Base-by-base conservation (phyloP, 495 filamentous ascomycete species). In the Friedmanniomyces simplex region DNA sequence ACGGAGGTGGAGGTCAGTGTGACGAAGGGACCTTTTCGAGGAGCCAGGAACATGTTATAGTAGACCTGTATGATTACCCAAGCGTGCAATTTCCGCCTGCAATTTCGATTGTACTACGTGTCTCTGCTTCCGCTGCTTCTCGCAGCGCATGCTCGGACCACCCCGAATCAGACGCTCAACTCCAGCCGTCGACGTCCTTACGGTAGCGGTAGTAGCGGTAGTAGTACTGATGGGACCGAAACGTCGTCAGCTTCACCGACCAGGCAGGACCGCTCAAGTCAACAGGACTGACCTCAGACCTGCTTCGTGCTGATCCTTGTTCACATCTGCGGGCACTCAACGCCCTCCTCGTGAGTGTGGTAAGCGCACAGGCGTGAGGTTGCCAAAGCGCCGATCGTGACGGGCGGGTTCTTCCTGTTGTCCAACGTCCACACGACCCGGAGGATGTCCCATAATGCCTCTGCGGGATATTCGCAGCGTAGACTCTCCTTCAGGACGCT, bases 291-390 rank as follows among this genome's bases (percentile, higher is more conserved):
- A n/a, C n/a, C 34, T 37, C 34, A 8, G 16, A 37, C 34, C 34
- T n/a, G n/a, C n/a, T n/a, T n/a, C n/a, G n/a, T n/a, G n/a, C n/a
- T n/a, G n/a, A n/a, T n/a, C n/a, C n/a, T n/a, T n/a, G n/a, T n/a
- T 37, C 34, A 37, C 34, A 8, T 37, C 34, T 37, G 8, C 34
- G 34, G 34, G 42, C 53, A 55, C 34, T 21, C 10, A 2, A 55
- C 41, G 28, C 55, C 43, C 21, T 4, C 30, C 43, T 50, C 43
- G 46, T 57, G 55, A 10, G 10, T 25, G 30, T 57, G 55, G 32
- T 50, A 57, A 7, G 47, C 11, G 26, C 55, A 57, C n/a, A 25
- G 5, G 22, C 41, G 30, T n/a, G 34, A 14, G n/a, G 6, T 46
- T 7, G 25, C 20, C 14, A 45, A 13, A 10, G 34, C 34, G 8